Evolutionary conservation across 75 land plant genomes (phyloP).

Genomic region (Chamaecyparis obtusa): DNA sequence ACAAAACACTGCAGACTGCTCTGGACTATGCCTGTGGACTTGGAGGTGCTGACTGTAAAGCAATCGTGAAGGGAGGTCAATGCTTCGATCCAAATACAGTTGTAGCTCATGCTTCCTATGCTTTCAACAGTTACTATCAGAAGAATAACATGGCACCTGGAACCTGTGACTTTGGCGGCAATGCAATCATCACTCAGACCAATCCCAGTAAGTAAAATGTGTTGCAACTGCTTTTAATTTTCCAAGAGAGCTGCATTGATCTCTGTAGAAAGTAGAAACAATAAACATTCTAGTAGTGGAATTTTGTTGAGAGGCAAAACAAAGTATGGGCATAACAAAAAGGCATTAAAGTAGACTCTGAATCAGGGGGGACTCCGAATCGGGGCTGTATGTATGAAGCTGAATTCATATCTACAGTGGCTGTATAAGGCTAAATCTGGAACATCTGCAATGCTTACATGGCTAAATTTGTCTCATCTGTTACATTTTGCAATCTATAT

Average conservation of each 20-base stretch:
- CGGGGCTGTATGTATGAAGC: not conserved
- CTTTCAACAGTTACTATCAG: constrained; percentile 49
- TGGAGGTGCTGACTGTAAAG: constrained; percentile 36
- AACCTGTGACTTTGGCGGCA: constrained; percentile 43
- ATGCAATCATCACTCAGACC: constrained; percentile 28
- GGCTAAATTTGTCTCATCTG: not conserved
- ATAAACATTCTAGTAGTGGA: not conserved
- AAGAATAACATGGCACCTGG: constrained; percentile 24
- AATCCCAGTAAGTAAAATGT: constrained; percentile 41
- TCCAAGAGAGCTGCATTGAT: not conserved
- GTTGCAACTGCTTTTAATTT: not conserved
- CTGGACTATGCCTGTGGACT: constrained; percentile 43
- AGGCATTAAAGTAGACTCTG: not conserved
- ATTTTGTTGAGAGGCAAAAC: not conserved
- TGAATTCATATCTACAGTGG: not conserved
- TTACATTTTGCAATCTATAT: not conserved
- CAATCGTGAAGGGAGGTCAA: constrained; percentile 17
- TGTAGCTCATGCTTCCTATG: constrained; percentile 32
- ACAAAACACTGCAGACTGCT: constrained; percentile 19
- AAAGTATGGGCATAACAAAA: not conserved
- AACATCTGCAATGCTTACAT: not conserved
- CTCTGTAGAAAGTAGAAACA: not conserved
- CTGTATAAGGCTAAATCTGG: not conserved
- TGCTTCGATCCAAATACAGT: constrained; percentile 38
- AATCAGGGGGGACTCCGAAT: not conserved